Evolutionary conservation across 2,329 filamentous ascomycete species (phyloP), one percentile per base, ranked within the genome.

Genomic region (Saccharata proteae): DNA sequence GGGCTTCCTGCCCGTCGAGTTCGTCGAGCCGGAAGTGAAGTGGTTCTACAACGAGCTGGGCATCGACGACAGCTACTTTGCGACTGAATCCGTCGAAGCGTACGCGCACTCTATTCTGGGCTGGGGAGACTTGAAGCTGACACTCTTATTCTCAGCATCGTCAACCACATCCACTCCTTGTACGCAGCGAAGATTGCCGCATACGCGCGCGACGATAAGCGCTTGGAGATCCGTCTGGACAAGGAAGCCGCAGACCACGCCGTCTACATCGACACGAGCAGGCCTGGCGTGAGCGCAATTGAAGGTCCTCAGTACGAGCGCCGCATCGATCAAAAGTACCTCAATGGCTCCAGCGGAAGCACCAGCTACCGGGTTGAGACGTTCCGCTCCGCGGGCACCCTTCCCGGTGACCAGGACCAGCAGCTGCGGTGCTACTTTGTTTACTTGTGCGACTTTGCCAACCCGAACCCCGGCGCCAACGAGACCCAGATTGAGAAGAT

Each of bases 21-120:
- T 93, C 43, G 71, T 94, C 40, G 80, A 92, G 40, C 70, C 76
- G 16, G 86, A 98, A 61, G 82, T 86, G 30, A 70, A 74, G 38
- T 98, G 90, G 88, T 98, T 98, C 67, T 98, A 98, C 66, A 82
- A 90, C 54, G 80, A 92, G 57, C 74, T 98, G 15, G 90, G 90
- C 45, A 98, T 98, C 47, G 90, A 98, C 51, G 90, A 94, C 67
- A 88, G 93, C 61, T 96, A 94, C 67, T 96, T 96, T 64, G 77
- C 86, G 53, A 85, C 88, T 43, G 86, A 94, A 64, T 74, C 71
- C 4, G 80, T 80, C 12, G 76, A 82, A 34, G 83, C 83, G 53
- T 58, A 46, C 44, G 54, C 42, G 9, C 6, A 21, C 19, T 30
- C n/a, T 22, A 12, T 15, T 14, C 12, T 29, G 27, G n/a, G n/a